Evolutionary conservation across 805 yeast genomes (phyloP).

Genomic region (Spathaspora girioi): DNA sequence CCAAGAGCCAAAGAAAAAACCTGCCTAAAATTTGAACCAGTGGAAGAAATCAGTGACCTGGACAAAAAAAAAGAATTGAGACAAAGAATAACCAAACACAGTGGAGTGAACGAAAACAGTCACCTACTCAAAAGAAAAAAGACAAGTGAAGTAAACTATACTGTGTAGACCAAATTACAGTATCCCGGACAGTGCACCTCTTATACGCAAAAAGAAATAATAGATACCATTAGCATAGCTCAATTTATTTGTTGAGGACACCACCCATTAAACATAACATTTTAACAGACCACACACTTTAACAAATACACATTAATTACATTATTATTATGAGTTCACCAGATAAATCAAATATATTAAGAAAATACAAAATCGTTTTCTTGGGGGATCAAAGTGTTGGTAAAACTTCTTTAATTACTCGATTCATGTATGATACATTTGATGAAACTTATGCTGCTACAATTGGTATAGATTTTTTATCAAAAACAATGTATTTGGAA

Average conservation of each 20-base stretch:
- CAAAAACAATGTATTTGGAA: slow-evolving; percentile 92
- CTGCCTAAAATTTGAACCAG: neutral
- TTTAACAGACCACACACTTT: too few relatives aligned
- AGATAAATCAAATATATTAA: slow-evolving; percentile 39
- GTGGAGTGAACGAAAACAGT: neutral
- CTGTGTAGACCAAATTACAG: too few relatives aligned
- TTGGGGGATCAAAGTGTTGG: slow-evolving; percentile 98
- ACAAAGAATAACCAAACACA: neutral
- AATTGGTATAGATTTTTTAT: slow-evolving; percentile 92
- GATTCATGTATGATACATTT: slow-evolving; percentile 97
- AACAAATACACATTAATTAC: neutral
- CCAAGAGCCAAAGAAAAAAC: neutral
- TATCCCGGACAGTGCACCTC: too few relatives aligned
- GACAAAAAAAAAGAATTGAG: neutral
- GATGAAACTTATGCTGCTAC: slow-evolving; percentile 97
- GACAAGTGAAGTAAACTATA: too few relatives aligned
- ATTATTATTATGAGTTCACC: slow-evolving; percentile 6
- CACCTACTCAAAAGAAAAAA: too few relatives aligned
- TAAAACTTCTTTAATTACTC: slow-evolving; percentile 90
- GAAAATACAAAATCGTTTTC: slow-evolving; percentile 86
- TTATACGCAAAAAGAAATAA: too few relatives aligned
- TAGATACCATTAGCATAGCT: too few relatives aligned
- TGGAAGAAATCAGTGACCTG: neutral
- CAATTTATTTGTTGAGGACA: too few relatives aligned
- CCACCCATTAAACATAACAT: too few relatives aligned